Percentiles rank a stretch among this genome's conserved stretches.
Evolutionary conservation across 2,329 filamentous ascomycete species (phyloP).

Genomic region (Aspergillus fumigatus): DNA sequence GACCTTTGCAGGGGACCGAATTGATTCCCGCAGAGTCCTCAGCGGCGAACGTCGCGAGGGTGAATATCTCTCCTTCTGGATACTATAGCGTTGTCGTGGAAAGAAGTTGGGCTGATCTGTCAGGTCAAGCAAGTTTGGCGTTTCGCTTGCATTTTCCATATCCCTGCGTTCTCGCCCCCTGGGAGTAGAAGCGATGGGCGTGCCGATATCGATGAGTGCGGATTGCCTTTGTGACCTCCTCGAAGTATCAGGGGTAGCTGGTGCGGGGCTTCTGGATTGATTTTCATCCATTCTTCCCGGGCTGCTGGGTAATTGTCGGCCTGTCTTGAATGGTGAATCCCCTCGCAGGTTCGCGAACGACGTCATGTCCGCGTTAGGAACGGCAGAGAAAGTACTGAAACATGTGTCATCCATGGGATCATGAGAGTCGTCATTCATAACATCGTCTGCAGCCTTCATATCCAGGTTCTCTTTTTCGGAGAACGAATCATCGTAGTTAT

Average conservation of each 20-base stretch:
- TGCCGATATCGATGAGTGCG: constrained; percentile 29
- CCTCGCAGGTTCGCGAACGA: constrained; percentile 67
- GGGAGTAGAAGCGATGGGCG: constrained; percentile 43
- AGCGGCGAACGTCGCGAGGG: constrained; percentile 43
- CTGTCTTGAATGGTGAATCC: constrained; percentile 55
- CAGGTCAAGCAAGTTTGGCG: constrained; percentile 81
- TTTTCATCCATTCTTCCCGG: constrained; percentile 28
- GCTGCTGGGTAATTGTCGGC: constrained; percentile 38
- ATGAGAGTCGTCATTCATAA: constrained; percentile 26
- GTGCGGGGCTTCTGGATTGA: constrained; percentile 16
- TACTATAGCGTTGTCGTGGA: constrained; percentile 45
- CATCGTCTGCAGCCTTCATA: constrained; percentile 22
- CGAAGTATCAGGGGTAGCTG: constrained; percentile 47
- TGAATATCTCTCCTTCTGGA: constrained; percentile 33
- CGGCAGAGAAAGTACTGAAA: constrained; percentile 83
- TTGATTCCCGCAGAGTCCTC: constrained; percentile 34
- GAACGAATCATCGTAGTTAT: constrained; percentile 14
- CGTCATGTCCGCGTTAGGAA: constrained; percentile 72
- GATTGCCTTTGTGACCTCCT: constrained; percentile 32
- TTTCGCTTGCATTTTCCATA: constrained; percentile 48
- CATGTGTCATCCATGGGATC: constrained; percentile 42
- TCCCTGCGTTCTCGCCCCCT: constrained; percentile 45
- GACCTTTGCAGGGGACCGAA: constrained; percentile 48
- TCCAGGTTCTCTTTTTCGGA: constrained; percentile 20
- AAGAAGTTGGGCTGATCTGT: constrained; percentile 68